These are phyloP conservation scores for Podosphaera fusca DNA, from an alignment of 2,329 filamentous ascomycete species.

Conservation along the genomic window DNA sequence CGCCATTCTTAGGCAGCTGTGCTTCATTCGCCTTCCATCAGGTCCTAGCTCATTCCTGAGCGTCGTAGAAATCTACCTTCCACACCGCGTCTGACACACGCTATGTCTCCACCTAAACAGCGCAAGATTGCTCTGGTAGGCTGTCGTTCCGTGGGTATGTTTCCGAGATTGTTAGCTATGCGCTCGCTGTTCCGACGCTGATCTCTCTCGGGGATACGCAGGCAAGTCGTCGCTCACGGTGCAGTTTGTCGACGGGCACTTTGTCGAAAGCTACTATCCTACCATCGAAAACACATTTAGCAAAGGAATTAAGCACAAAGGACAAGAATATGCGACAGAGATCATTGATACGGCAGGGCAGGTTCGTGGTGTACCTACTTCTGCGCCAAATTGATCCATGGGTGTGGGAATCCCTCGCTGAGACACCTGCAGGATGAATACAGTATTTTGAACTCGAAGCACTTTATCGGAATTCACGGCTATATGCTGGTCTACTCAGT, in stretches of 20 bases:
- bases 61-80: too few relatives aligned
- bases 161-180: not conserved
- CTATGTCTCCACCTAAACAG: conserved; percentile 38
- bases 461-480: conserved; percentile 96
- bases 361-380: conserved; percentile 23
- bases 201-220: conserved; percentile 19
- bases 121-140: conserved; percentile 91
- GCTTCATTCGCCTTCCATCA: too few relatives aligned
- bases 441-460: conserved; percentile 92
- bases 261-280: conserved; percentile 96
- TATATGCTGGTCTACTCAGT: conserved; percentile 99
- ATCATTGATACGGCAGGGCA: conserved; percentile 97
- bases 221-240: conserved; percentile 96
- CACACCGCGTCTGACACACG: not conserved
- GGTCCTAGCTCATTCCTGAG: too few relatives aligned
- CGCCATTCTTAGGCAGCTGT: too few relatives aligned
- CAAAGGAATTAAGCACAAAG: conserved; percentile 80
- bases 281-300: conserved; percentile 98
- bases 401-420: conserved; percentile 4
- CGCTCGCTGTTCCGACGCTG: not conserved
- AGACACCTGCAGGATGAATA: conserved; percentile 59
- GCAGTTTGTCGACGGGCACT: conserved; percentile 91
- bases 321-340: conserved; percentile 83
- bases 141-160: conserved; percentile 69
- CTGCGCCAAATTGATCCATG: not conserved